Percentiles rank a stretch among this genome's conserved stretches.
phyloP scores from a whole-genome alignment of 164 flowering plant species.

The Nelumbo lutea region DNA sequence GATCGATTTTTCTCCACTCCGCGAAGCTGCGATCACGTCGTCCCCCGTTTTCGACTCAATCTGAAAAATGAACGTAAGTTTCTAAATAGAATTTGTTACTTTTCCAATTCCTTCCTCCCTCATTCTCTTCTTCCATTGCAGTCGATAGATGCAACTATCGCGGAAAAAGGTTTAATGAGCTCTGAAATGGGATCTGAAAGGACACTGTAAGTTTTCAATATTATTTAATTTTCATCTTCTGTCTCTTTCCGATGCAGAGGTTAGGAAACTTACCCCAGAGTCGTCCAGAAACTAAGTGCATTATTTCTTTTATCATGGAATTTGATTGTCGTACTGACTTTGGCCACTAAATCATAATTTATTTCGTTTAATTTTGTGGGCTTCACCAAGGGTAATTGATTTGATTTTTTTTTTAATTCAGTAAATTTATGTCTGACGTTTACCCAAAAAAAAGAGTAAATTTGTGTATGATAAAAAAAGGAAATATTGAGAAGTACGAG shows the following conservation, averaged over 20 bases:
- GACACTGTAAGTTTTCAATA: conserved; percentile 29
- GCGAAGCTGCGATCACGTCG: no score
- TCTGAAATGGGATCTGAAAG: conserved; percentile 22
- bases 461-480: no score
- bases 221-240: background rate
- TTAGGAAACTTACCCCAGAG: background rate
- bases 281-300: background rate
- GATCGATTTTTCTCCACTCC: no score
- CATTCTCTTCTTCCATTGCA: conserved; percentile 8
- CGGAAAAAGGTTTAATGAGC: conserved; percentile 7
- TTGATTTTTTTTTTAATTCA: background rate
- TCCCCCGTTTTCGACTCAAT: background rate
- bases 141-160: conserved; percentile 17
- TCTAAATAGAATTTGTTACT: background rate
- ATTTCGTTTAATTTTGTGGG: background rate
- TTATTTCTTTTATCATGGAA: background rate
- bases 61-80: background rate
- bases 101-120: background rate
- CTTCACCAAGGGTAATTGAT: background rate
- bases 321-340: background rate
- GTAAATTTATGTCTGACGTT: background rate
- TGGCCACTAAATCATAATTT: background rate
- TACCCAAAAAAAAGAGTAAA: no score
- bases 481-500: no score
- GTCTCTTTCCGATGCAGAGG: background rate